Evolutionary conservation across 2,329 filamentous ascomycete genomes (phyloP).

Genomic region (Zasmidium cellare): DNA sequence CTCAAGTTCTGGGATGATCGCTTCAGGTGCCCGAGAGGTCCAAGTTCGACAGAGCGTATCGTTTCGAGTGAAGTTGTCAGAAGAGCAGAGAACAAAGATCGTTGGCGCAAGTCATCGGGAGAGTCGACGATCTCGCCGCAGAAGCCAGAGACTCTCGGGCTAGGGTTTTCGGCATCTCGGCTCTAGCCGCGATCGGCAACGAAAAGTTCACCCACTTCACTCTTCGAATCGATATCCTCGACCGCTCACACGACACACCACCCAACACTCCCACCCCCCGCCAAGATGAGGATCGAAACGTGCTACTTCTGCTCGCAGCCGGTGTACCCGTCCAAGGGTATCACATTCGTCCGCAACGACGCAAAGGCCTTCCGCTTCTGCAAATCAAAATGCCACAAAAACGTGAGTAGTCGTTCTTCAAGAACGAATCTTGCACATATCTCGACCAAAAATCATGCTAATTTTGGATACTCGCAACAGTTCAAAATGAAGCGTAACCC

Average conservation of each 20-base stretch:
- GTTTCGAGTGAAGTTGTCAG: neutral
- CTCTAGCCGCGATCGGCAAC: neutral
- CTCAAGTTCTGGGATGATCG: neutral
- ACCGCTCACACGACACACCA: neutral
- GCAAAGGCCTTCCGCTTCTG: conserved; percentile 68
- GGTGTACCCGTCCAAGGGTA: conserved; percentile 64
- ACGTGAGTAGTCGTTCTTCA: conserved; percentile 34
- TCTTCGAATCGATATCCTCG: neutral
- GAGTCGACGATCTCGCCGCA: neutral
- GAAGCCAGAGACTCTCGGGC: too few relatives aligned
- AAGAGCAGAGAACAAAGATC: neutral
- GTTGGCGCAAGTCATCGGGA: neutral
- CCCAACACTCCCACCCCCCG: neutral
- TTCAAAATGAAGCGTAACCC: conserved; percentile 99
- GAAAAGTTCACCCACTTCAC: conserved; percentile 5
- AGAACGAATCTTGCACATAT: neutral
- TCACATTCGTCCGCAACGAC: conserved; percentile 68
- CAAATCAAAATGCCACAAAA: conserved; percentile 67
- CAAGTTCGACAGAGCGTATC: too few relatives aligned
- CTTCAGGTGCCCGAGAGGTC: too few relatives aligned
- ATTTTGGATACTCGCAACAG: conserved; percentile 35
- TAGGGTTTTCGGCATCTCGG: neutral
- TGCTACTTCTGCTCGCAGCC: conserved; percentile 73
- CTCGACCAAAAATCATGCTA: too few relatives aligned
- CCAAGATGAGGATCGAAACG: conserved; percentile 56